These are phyloP conservation scores for Lotus japonicus DNA, from an alignment of 306 rosid genomes.

Conservation along the genomic window DNA sequence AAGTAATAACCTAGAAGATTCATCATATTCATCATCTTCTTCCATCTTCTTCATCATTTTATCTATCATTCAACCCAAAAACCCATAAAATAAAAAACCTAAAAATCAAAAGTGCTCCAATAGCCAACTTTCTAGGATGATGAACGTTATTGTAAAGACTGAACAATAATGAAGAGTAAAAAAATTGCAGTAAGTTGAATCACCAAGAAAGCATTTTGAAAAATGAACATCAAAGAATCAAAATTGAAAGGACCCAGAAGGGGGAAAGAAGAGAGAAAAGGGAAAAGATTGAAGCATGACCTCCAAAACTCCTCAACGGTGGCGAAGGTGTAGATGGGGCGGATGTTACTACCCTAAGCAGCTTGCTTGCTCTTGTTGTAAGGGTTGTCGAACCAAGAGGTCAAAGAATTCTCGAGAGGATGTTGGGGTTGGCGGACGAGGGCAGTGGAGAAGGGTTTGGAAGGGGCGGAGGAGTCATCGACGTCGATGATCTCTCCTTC, in stretches of 20 bases:
- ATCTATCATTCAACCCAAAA: too few species aligned
- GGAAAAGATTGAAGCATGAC: slow-evolving; percentile 24
- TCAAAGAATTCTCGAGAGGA: slow-evolving; percentile 89
- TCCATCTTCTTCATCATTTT: too few species aligned
- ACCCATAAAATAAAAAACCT: too few species aligned
- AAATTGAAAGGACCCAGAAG: too few species aligned
- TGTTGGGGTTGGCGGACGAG: slow-evolving; percentile 39
- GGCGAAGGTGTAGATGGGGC: slow-evolving; percentile 68
- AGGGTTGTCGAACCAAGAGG: slow-evolving; percentile 92
- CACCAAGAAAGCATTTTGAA: background rate
- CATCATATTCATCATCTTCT: too few species aligned
- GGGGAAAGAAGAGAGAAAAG: too few species aligned
- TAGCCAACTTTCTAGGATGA: slow-evolving; percentile 65
- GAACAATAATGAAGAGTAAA: background rate
- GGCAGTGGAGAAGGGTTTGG: slow-evolving; percentile 31
- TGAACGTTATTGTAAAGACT: slow-evolving; percentile 81
- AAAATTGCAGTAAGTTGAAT: background rate
- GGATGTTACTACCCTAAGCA: slow-evolving; percentile 67
- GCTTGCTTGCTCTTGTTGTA: slow-evolving; percentile 49
- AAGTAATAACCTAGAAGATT: too few species aligned
- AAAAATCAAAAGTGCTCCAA: too few species aligned
- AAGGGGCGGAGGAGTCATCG: slow-evolving; percentile 35
- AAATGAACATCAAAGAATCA: background rate
- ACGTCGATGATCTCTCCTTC: slow-evolving; percentile 78
- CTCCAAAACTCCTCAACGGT: slow-evolving; percentile 92